A percentile compares a stretch with the other conserved stretches of the same genome.
Evolutionary conservation across 2,329 filamentous ascomycete species (phyloP).

Genomic region (Madurella mycetomatis): DNA sequence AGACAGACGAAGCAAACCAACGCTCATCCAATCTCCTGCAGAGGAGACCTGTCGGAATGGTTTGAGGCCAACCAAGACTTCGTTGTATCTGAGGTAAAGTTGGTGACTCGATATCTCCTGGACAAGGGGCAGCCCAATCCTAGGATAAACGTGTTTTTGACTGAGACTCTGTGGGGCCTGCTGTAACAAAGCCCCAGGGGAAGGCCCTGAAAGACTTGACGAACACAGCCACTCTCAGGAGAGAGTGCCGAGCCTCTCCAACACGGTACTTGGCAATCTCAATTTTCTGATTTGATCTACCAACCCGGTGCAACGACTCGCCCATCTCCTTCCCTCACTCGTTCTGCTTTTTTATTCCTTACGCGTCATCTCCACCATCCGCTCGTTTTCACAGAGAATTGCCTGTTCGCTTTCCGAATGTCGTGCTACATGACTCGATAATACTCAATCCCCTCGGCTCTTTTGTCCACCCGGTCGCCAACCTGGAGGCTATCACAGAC

Average conservation of each 20-base stretch:
- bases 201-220: no score
- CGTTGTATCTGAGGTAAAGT: no score
- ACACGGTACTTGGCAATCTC: background rate
- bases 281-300: constrained; percentile 1
- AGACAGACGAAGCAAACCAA: no score
- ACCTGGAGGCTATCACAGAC: constrained; percentile 5
- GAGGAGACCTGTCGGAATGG: background rate
- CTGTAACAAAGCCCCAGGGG: no score
- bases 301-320: background rate
- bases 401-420: background rate
- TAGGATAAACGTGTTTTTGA: no score
- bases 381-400: background rate
- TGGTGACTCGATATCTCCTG: no score
- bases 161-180: no score
- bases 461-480: background rate
- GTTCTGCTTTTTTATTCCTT: background rate
- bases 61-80: no score
- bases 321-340: background rate
- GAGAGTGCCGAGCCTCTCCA: background rate
- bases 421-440: background rate
- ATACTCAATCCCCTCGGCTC: background rate
- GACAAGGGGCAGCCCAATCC: no score
- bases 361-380: background rate
- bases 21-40: background rate
- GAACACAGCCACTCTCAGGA: background rate